Conservation (phyloP, 2,329 filamentous ascomycete species). For the Trichoderma hamatum region DNA sequence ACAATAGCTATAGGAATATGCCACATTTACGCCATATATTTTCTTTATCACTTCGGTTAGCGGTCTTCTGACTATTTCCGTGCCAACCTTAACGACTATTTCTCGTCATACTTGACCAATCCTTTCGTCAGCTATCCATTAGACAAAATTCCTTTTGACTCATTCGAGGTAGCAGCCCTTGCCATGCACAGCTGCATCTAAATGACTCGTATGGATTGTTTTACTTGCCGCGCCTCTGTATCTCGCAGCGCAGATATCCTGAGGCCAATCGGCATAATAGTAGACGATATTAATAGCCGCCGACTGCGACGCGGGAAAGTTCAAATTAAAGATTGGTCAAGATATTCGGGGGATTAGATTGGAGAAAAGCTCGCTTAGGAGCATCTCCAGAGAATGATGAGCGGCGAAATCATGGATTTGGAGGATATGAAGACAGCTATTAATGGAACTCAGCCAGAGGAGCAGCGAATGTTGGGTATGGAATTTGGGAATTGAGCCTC, state of each 20-base stretch:
- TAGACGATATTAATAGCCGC: constrained; percentile 1
- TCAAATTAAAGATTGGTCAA: constrained; percentile 1
- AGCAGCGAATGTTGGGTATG: constrained; percentile 11
- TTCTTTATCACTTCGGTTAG: too few species aligned
- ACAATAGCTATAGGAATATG: too few species aligned
- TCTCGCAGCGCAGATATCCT: constrained; percentile 4
- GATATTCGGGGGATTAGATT: neutral
- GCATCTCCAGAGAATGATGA: neutral
- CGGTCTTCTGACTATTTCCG: too few species aligned
- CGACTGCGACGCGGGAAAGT: neutral
- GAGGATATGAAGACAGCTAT: constrained; percentile 19
- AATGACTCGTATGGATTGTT: too few species aligned
- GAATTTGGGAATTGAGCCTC: constrained; percentile 6
- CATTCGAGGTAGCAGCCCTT: too few species aligned
- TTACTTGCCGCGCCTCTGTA: neutral
- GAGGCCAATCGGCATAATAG: constrained; percentile 2
- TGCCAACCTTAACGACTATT: too few species aligned
- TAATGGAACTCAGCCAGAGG: constrained; percentile 10
- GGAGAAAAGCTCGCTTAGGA: neutral
- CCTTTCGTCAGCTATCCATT: too few species aligned
- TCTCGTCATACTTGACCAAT: too few species aligned
- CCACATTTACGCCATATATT: too few species aligned
- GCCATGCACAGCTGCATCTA: too few species aligned
- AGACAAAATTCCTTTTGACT: too few species aligned
- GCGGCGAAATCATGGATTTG: constrained; percentile 4